phyloP scores from a whole-genome alignment of 2,329 filamentous ascomycete genomes.

The Mollisiaceae sp. region DNA sequence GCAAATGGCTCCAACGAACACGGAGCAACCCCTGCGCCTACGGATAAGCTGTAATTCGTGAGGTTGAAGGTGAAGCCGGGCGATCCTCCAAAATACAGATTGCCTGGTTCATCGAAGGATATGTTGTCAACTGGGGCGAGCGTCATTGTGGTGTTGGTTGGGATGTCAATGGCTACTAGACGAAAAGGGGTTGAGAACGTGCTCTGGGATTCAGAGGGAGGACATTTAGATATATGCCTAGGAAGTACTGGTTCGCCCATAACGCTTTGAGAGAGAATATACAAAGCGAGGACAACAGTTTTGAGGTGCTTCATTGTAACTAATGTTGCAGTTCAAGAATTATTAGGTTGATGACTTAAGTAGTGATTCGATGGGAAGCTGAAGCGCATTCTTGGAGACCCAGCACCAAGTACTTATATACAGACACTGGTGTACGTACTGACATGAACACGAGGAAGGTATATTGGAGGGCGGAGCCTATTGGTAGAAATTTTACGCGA shows the following conservation, averaged over 20 bases:
- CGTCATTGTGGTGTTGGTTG: not conserved
- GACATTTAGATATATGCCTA: not conserved
- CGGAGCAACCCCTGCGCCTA: not conserved
- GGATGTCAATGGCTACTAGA: not conserved
- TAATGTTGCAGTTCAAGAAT: not conserved
- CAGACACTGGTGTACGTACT: not conserved
- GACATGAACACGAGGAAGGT: not conserved
- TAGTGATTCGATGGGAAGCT: not conserved
- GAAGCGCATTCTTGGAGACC: not conserved
- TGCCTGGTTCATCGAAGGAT: not conserved
- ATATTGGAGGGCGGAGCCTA: not conserved
- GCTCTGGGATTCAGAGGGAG: not conserved
- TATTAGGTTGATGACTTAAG: not conserved
- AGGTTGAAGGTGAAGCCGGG: not conserved
- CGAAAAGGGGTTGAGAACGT: not conserved
- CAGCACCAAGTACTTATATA: not conserved
- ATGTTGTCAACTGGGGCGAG: not conserved
- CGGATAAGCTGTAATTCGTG: not conserved
- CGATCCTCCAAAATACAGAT: not conserved
- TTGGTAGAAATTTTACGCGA: not conserved
- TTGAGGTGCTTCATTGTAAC: not conserved
- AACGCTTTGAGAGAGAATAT: not conserved
- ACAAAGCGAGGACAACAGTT: not conserved
- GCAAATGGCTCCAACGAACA: not conserved
- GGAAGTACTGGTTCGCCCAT: not conserved